Conservation (phyloP, 1,284 basidiomycete species). For the Boletus sp. region DNA sequence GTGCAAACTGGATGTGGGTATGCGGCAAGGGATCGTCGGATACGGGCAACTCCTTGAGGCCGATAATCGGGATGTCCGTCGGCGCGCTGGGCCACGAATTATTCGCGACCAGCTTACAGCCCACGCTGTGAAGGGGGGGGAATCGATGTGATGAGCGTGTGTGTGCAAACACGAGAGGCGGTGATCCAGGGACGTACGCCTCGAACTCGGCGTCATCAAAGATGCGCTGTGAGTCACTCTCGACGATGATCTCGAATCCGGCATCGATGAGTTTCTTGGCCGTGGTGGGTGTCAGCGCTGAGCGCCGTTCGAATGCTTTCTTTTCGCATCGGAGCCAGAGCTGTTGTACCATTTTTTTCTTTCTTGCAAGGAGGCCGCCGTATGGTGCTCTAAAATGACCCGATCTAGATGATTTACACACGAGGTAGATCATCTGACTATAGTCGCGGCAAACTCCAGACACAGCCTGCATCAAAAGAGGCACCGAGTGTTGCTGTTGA, state of each 20-base stretch:
- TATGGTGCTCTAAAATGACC: too few species aligned
- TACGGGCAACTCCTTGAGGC: slow-evolving; percentile 91
- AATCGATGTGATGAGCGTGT: not conserved
- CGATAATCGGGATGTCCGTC: slow-evolving; percentile 78
- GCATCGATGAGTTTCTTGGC: slow-evolving; percentile 87
- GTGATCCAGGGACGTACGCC: slow-evolving; percentile 53
- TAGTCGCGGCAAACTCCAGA: too few species aligned
- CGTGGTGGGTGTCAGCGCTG: slow-evolving; percentile 91
- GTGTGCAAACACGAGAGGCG: not conserved
- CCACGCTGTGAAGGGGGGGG: slow-evolving; percentile 57
- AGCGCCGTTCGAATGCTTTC: slow-evolving; percentile 90
- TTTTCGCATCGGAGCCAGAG: slow-evolving; percentile 95
- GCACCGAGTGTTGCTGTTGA: too few species aligned
- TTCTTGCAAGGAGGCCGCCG: too few species aligned
- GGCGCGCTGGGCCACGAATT: slow-evolving; percentile 90
- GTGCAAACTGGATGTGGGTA: slow-evolving; percentile 98
- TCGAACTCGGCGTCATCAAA: slow-evolving; percentile 95
- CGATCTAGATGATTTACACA: too few species aligned
- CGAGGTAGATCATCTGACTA: too few species aligned
- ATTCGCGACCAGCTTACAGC: slow-evolving; percentile 85
- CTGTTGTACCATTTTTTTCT: slow-evolving; percentile 32
- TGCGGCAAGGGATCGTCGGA: slow-evolving; percentile 81
- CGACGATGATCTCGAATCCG: slow-evolving; percentile 90
- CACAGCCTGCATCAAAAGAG: too few species aligned
- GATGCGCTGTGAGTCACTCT: slow-evolving; percentile 92